A percentile compares a stretch with the other conserved stretches of the same genome.
Conservation (phyloP, 176 grass and related monocot genomes). For the Oropetium thomaeum region DNA sequence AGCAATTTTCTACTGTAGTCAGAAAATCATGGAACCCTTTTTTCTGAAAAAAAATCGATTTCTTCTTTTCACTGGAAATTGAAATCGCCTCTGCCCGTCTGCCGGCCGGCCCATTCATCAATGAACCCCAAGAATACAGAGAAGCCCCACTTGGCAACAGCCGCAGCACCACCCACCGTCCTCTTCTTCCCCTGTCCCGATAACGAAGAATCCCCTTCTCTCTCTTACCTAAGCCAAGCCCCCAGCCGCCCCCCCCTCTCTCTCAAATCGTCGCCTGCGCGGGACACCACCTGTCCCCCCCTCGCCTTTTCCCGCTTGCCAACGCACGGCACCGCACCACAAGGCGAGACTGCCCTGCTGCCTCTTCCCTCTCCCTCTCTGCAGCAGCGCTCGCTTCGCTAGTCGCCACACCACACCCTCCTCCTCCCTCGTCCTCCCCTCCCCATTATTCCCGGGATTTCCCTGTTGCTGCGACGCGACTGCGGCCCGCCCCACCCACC, state of each 20-base stretch:
- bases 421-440: constrained; percentile 28
- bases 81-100: no score
- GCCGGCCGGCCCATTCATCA: no score
- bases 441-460: constrained; percentile 54
- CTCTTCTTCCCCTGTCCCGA: not conserved
- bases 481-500: constrained; percentile 3
- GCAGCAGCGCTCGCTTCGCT: not conserved
- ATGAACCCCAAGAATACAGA: not conserved
- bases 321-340: constrained; percentile 23
- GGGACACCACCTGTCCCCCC: constrained; percentile 29
- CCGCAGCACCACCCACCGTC: not conserved
- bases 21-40: no score
- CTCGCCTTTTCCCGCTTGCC: constrained; percentile 44
- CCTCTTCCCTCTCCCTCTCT: not conserved
- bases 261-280: constrained; percentile 26
- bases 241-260: not conserved
- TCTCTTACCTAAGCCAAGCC: not conserved
- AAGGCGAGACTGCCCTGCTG: not conserved
- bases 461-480: constrained; percentile 14
- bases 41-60: not conserved
- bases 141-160: not conserved
- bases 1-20: no score
- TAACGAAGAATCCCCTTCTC: not conserved
- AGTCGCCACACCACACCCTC: no score
- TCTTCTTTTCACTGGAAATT: not conserved